Conservation (phyloP, 768 basidiomycete species). For the Solioccasus polychromus region DNA sequence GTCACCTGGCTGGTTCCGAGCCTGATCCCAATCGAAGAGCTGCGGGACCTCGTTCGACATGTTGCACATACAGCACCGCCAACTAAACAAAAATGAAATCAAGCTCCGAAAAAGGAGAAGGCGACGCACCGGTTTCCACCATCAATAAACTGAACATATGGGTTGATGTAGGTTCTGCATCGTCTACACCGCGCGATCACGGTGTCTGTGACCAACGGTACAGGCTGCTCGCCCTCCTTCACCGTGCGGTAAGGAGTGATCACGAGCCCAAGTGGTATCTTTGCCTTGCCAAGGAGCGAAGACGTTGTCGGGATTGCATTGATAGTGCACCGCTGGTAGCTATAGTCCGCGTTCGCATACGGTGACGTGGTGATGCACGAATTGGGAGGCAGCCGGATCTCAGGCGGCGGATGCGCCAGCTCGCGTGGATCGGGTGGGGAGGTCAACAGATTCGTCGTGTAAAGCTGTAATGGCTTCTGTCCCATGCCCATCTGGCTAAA, state of each 20-base stretch:
- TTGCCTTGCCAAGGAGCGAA: slow-evolving; percentile 82
- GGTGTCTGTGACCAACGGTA: slow-evolving; percentile 89
- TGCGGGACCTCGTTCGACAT: slow-evolving; percentile 98
- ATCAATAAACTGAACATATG: slow-evolving; percentile 96
- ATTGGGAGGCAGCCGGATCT: slow-evolving; percentile 84
- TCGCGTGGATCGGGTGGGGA: slow-evolving; percentile 90
- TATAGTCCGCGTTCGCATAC: slow-evolving; percentile 79
- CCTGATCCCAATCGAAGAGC: slow-evolving; percentile 97
- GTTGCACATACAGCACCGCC: slow-evolving; percentile 99
- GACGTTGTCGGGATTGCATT: slow-evolving; percentile 93
- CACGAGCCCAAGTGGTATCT: slow-evolving; percentile 85
- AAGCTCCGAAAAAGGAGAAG: not conserved
- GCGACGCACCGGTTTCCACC: slow-evolving; percentile 80
- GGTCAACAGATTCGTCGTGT: slow-evolving; percentile 90
- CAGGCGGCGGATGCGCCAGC: slow-evolving; percentile 77
- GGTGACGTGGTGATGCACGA: slow-evolving; percentile 77
- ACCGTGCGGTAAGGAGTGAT: slow-evolving; percentile 88
- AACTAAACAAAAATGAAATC: slow-evolving; percentile 43
- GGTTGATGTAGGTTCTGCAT: slow-evolving; percentile 96
- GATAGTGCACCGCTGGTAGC: slow-evolving; percentile 88
- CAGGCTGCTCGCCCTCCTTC: slow-evolving; percentile 77
- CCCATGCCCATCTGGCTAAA: slow-evolving; percentile 88
- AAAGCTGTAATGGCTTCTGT: slow-evolving; percentile 74
- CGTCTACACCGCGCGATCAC: slow-evolving; percentile 95
- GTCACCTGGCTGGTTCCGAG: slow-evolving; percentile 90